Percentiles rank a stretch among this genome's conserved stretches.
Evolutionary conservation across 768 basidiomycete genomes (phyloP).

Genomic region (Mycena crocata): DNA sequence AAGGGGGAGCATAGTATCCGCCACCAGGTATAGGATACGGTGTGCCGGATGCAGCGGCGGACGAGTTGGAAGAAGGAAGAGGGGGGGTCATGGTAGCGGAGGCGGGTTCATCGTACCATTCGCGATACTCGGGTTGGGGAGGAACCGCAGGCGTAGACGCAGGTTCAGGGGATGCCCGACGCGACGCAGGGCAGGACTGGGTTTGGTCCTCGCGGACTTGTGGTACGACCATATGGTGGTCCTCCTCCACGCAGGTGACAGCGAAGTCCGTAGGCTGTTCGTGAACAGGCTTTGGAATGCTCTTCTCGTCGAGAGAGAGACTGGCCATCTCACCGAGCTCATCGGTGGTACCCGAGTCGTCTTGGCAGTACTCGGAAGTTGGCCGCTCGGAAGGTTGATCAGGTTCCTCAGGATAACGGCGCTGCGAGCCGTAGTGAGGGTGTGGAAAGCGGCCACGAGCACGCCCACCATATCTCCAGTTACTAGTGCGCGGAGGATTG

Average conservation of each 20-base stretch:
- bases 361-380: conserved; percentile 19
- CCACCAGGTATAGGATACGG: conserved; percentile 54
- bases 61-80: conserved; percentile 45
- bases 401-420: conserved; percentile 41
- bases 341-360: conserved; percentile 8
- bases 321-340: conserved; percentile 2
- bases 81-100: conserved; percentile 52
- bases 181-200: conserved; percentile 33
- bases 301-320: conserved; percentile 19
- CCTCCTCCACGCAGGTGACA: conserved; percentile 3
- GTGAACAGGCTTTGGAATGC: not conserved
- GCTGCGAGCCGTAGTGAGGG: conserved; percentile 42
- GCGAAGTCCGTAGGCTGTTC: conserved; percentile 10
- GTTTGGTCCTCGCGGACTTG: conserved; percentile 22
- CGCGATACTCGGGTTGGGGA: conserved; percentile 51
- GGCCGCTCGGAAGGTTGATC: conserved; percentile 29
- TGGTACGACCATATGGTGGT: not conserved
- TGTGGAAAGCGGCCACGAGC: conserved; percentile 55
- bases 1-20: conserved; percentile 62
- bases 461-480: conserved; percentile 56
- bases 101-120: conserved; percentile 58
- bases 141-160: conserved; percentile 27
- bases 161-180: conserved; percentile 35
- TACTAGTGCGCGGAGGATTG: conserved; percentile 64
- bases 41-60: conserved; percentile 33